Conservation (phyloP, 257 asterid species). For the Fraxinus pennsylvanica region DNA sequence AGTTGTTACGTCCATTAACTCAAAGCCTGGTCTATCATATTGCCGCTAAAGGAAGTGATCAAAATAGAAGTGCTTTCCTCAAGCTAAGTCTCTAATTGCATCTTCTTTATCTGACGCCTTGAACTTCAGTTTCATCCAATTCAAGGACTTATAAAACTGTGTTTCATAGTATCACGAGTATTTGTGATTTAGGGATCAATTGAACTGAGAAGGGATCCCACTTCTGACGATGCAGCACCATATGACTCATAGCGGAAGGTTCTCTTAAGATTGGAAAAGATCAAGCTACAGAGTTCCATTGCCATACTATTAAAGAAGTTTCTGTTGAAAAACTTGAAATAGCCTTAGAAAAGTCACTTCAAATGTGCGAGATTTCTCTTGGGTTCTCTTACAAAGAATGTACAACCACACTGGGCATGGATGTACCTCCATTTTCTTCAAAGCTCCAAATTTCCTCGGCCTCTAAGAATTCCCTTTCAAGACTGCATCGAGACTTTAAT, state of each 20-base stretch:
- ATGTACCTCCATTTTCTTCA: conserved; percentile 30
- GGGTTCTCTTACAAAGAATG: neutral
- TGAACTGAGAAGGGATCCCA: neutral
- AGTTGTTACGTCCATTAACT: neutral
- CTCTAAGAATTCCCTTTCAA: conserved; percentile 4
- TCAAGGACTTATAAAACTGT: neutral
- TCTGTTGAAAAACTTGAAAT: neutral
- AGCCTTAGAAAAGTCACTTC: neutral
- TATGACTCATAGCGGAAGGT: neutral
- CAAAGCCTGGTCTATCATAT: neutral
- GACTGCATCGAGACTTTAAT: conserved; percentile 25
- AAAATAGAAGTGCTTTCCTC: neutral
- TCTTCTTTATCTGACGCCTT: neutral
- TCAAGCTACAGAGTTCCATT: neutral
- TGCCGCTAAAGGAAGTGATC: neutral
- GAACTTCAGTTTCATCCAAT: neutral
- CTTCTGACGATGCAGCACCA: neutral
- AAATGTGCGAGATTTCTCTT: neutral
- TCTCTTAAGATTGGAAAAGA: too few relatives aligned
- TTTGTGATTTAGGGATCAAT: neutral
- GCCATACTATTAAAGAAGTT: neutral
- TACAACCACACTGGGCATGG: neutral
- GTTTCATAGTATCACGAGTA: neutral
- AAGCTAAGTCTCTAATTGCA: neutral
- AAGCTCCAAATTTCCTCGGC: conserved; percentile 10